These are phyloP conservation scores for Lactarius trivialis DNA, from an alignment of 768 basidiomycete species.

Conservation along the genomic window DNA sequence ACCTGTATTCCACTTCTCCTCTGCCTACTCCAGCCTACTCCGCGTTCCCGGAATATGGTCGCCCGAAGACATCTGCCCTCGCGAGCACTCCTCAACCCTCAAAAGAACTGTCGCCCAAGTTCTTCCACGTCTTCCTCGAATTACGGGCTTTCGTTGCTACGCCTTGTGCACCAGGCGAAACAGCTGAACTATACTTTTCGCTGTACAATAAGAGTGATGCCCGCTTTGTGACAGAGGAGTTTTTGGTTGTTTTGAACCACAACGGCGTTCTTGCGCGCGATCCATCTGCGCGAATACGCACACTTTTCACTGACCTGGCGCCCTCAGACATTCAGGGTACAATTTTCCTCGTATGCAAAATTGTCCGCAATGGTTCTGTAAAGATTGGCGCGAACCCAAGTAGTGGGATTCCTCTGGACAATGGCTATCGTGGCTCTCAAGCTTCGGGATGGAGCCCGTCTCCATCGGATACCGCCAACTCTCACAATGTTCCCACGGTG, in stretches of 20 bases:
- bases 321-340: conserved; percentile 79
- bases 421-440: conserved; percentile 50
- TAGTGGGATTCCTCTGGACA: conserved; percentile 39
- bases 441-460: conserved; percentile 30
- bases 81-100: conserved; percentile 31
- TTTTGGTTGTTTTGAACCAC: conserved; percentile 82
- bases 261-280: conserved; percentile 84
- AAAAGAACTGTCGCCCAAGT: conserved; percentile 51
- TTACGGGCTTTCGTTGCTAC: conserved; percentile 88
- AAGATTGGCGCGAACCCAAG: conserved; percentile 59
- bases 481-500: conserved; percentile 8
- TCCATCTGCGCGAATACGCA: conserved; percentile 67
- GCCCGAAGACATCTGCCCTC: conserved; percentile 31
- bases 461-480: conserved; percentile 3
- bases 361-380: conserved; percentile 81
- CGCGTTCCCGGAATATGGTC: conserved; percentile 57
- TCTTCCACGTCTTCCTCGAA: conserved; percentile 88
- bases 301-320: conserved; percentile 87
- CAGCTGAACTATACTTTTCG: conserved; percentile 89
- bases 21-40: conserved; percentile 61
- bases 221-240: conserved; percentile 92
- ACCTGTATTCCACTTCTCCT: conserved; percentile 41
- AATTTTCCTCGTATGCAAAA: conserved; percentile 83
- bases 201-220: conserved; percentile 79
- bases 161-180: conserved; percentile 85